Evolutionary conservation across 805 yeast genomes (phyloP), one percentile per base, ranked within the genome.

Genomic region (Pichia cephalocereana): DNA sequence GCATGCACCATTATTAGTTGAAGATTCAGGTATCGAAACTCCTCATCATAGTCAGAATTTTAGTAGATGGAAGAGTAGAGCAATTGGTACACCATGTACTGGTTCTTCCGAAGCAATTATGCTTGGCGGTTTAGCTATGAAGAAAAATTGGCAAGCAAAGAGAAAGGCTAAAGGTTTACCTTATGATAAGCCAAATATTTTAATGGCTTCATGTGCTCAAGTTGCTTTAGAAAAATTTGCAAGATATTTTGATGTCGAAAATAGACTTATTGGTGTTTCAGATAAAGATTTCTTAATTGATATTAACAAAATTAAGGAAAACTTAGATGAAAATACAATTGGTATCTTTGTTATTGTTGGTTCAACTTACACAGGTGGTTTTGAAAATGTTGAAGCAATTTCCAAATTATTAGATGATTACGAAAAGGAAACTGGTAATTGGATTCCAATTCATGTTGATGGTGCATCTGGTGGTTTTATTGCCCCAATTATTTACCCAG

Each of bases 211-310:
- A 34, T 86, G 91, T 65, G 93, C 91, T 47, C 97, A 89, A 68
- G 96, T 90, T 43, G 96, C 96, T 0, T 71, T 90, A 58, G 96
- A 89, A 68, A 89, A 89, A 70, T 90, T 90, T 68, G 96, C 96
- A 15, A 73, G 96, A 45, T 89, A 89, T 68, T 90, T 89, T 66
- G 96, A 89, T 58, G 96, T 89, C 43, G 96, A 89, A 62, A 77
- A 85, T 52, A 74, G 96, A 57, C 65, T 86, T 54, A 74, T 90
- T 50, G 82, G 83, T 14, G 87, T 87, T 30, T 70, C 74, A 26
- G 72, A 75, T 42, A 71, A 80, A 42, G 78, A 80, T 55, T 85
- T 82, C 65, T 71, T 82, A 50, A 71, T 89, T 58, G 90, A 86
- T 60, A 64, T 75, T 30, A 58, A 72, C 36, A 70, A 77, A 55